Percentiles rank a stretch among this genome's conserved stretches.
Evolutionary conservation across 257 asterid species (phyloP).

Genomic region (Craterostigma plantagineum): DNA sequence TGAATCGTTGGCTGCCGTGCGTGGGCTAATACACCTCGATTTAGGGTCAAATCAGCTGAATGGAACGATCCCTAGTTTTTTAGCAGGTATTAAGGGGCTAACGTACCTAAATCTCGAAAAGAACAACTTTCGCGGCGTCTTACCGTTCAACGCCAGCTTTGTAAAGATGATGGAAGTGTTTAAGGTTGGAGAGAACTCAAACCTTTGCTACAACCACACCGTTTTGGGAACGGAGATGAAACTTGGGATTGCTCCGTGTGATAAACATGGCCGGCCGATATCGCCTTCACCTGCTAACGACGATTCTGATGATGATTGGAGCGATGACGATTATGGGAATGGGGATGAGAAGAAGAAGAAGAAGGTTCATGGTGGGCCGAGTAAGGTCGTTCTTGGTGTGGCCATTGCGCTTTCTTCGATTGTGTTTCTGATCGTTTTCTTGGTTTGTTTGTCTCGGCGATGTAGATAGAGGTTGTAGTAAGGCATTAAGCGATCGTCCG

Average conservation of each 20-base stretch:
- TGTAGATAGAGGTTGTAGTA: constrained; percentile 36
- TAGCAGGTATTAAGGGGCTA: constrained; percentile 41
- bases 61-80: constrained; percentile 63
- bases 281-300: constrained; percentile 66
- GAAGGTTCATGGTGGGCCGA: constrained; percentile 66
- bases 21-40: constrained; percentile 56
- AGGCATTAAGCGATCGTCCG: too few relatives aligned
- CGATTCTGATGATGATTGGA: constrained; percentile 20
- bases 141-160: constrained; percentile 74
- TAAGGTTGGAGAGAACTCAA: constrained; percentile 51
- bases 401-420: constrained; percentile 79
- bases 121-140: constrained; percentile 59
- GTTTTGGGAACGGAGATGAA: constrained; percentile 39
- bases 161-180: constrained; percentile 39
- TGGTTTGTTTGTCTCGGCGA: constrained; percentile 55
- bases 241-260: constrained; percentile 82
- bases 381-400: constrained; percentile 78
- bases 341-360: constrained; percentile 19
- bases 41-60: constrained; percentile 65
- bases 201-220: constrained; percentile 65
- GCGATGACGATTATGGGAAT: constrained; percentile 22
- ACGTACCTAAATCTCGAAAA: constrained; percentile 58
- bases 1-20: constrained; percentile 42
- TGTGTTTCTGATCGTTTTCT: constrained; percentile 69
- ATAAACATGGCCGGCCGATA: constrained; percentile 65